phyloP scores from a whole-genome alignment of 805 yeast genomes.

The Metschnikowia picachoensis region DNA sequence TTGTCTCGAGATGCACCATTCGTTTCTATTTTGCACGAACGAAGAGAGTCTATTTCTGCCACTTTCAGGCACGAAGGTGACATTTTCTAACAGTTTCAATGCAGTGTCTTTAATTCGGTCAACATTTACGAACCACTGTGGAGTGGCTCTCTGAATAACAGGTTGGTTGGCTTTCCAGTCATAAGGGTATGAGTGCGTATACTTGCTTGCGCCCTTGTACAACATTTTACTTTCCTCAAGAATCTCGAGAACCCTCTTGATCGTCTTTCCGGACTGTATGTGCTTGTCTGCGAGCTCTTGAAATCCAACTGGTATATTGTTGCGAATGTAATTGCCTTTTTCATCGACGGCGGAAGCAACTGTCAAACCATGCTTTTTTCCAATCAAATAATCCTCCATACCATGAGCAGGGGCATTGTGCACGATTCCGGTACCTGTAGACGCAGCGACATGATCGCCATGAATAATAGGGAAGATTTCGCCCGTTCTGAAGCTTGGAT shows the following conservation, averaged over 20 bases:
- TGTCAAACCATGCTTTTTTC: constrained; percentile 51
- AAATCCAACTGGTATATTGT: constrained; percentile 44
- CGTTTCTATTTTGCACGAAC: constrained; percentile 73
- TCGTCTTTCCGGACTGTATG: constrained; percentile 20
- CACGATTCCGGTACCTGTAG: constrained; percentile 91
- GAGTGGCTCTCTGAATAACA: constrained; percentile 89
- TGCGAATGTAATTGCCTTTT: constrained; percentile 61
- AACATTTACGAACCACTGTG: constrained; percentile 95
- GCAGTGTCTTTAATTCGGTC: constrained; percentile 67
- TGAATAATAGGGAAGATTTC: constrained; percentile 57
- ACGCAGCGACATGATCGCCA: constrained; percentile 76
- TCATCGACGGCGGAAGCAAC: constrained; percentile 78
- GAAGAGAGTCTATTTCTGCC: constrained; percentile 70
- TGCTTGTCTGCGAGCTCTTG: constrained; percentile 18
- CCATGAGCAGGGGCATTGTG: constrained; percentile 99
- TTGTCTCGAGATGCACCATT: constrained; percentile 98
- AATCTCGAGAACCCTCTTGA: constrained; percentile 31
- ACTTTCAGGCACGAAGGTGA: constrained; percentile 66
- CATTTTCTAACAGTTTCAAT: constrained; percentile 52
- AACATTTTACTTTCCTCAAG: constrained; percentile 45
- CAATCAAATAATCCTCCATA: constrained; percentile 80
- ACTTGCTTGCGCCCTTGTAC: constrained; percentile 44
- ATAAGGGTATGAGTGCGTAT: constrained; percentile 85
- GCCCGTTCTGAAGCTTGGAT: constrained; percentile 44
- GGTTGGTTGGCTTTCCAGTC: constrained; percentile 98